Conservation (phyloP, 2,329 filamentous ascomycete species). For the Stemphylium lycopersici region DNA sequence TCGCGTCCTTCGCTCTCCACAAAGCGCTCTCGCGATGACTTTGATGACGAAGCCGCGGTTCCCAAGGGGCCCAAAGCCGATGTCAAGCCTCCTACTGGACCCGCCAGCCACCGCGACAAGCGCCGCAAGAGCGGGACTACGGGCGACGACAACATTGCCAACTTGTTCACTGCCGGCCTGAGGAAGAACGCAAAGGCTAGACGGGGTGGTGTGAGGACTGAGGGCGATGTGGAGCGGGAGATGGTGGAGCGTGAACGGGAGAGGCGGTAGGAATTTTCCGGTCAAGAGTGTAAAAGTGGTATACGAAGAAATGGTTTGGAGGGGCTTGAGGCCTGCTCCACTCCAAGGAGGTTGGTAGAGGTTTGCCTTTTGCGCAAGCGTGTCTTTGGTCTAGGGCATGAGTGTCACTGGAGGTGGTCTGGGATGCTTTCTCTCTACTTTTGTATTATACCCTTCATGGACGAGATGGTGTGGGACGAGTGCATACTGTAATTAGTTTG, state of each 20-base stretch:
- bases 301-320: background rate
- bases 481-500: background rate
- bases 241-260: conserved; percentile 43
- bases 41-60: conserved; percentile 19
- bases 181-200: conserved; percentile 40
- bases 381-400: background rate
- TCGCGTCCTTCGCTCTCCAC: conserved; percentile 24
- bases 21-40: conserved; percentile 40
- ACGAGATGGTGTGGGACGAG: background rate
- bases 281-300: background rate
- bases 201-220: conserved; percentile 42
- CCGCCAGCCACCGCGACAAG: conserved; percentile 41
- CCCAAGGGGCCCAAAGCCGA: conserved; percentile 23
- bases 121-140: conserved; percentile 33
- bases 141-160: conserved; percentile 37
- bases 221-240: conserved; percentile 42
- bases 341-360: background rate
- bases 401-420: background rate
- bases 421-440: conserved; percentile 17
- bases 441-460: conserved; percentile 24
- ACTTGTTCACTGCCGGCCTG: conserved; percentile 36
- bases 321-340: no score
- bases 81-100: conserved; percentile 35
- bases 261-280: conserved; percentile 12
- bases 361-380: background rate